Percentiles rank a stretch among this genome's conserved stretches.
phyloP scores from a whole-genome alignment of 108 stramenopile genomes.

The Nitzschia putrida region DNA sequence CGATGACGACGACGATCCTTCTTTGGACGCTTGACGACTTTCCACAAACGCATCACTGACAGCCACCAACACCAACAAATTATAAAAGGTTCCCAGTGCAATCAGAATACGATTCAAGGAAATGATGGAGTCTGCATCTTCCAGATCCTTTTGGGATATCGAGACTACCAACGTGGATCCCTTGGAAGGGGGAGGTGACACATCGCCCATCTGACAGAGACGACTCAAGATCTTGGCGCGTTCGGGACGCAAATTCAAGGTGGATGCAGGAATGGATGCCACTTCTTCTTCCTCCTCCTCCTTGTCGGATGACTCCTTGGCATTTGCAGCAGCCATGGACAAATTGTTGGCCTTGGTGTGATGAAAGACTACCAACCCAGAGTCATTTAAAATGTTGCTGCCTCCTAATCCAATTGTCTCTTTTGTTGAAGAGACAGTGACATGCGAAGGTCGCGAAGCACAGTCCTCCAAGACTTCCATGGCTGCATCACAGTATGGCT shows the following conservation, averaged over 20 bases:
- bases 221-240: slow-evolving; percentile 34
- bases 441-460: slow-evolving; percentile 26
- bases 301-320: not conserved
- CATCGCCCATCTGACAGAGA: not conserved
- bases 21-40: not conserved
- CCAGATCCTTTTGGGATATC: slow-evolving; percentile 2
- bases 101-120: slow-evolving; percentile 13
- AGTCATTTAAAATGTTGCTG: slow-evolving; percentile 22
- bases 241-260: slow-evolving; percentile 11
- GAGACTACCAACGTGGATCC: slow-evolving; percentile 30
- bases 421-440: not conserved
- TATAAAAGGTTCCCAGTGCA: slow-evolving; percentile 36
- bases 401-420: slow-evolving; percentile 17
- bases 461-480: slow-evolving; percentile 21
- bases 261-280: not conserved
- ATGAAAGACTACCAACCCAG: slow-evolving; percentile 23
- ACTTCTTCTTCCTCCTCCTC: not conserved
- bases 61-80: slow-evolving; percentile 30
- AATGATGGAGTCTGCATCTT: not conserved
- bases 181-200: slow-evolving; percentile 14
- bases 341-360: slow-evolving; percentile 14
- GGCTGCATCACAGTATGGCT: slow-evolving; percentile 2
- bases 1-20: no score
- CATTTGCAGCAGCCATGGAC: not conserved
- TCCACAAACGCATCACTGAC: slow-evolving; percentile 7